Evolutionary conservation across 169 alveolate genomes (phyloP).

Genomic region (Plasmodium inui): DNA sequence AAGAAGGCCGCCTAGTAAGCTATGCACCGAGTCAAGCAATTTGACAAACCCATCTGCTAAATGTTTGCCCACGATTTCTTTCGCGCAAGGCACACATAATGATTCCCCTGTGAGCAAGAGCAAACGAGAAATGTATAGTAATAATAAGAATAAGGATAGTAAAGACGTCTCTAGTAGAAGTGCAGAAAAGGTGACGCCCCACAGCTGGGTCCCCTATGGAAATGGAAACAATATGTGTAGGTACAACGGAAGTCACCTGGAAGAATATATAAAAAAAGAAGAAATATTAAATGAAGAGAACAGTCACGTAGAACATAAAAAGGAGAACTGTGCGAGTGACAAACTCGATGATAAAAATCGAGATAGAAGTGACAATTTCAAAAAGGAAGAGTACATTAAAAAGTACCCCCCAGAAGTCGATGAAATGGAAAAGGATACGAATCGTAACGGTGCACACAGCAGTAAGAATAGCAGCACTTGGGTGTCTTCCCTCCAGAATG

Average conservation of each 20-base stretch:
- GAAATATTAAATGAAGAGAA: neutral
- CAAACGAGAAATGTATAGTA: neutral
- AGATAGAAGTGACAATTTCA: neutral
- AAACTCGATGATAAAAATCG: neutral
- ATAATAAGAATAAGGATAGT: neutral
- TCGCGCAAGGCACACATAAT: neutral
- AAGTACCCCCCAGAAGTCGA: neutral
- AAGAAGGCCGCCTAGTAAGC: neutral
- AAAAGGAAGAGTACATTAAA: neutral
- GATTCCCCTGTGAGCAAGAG: neutral
- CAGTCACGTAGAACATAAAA: neutral
- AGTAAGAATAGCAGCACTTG: neutral
- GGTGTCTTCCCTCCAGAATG: neutral
- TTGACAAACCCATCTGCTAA: neutral
- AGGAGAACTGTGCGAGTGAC: neutral
- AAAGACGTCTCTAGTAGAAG: neutral
- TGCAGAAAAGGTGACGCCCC: neutral
- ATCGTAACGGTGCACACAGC: neutral
- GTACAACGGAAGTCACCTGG: neutral
- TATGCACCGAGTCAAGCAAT: neutral
- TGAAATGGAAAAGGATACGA: neutral
- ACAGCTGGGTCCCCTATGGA: neutral
- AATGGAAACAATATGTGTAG: neutral
- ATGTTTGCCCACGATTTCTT: conserved; percentile 1
- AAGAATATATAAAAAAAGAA: neutral